A percentile compares a stretch with the other conserved stretches of the same genome.
These are phyloP conservation scores for Acmispon strigosus DNA, from an alignment of 306 rosid genomes.

Conservation along the genomic window DNA sequence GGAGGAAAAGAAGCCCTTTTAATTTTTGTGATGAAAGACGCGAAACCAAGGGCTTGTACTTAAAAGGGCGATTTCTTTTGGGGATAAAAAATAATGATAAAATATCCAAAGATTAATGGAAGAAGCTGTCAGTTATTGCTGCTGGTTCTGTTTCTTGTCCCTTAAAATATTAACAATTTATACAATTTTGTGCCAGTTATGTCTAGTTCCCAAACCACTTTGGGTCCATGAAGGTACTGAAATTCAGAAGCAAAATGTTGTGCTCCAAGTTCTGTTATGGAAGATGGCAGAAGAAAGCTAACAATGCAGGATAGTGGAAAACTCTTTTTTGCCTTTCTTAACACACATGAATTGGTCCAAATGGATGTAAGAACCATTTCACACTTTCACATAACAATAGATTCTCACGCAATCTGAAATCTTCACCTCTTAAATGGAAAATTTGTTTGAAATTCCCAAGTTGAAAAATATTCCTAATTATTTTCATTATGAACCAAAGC, in stretches of 20 bases:
- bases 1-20: constrained; percentile 19
- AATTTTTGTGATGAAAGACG: constrained; percentile 17
- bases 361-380: constrained; percentile 3
- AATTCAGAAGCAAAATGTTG: constrained; percentile 27
- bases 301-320: background rate
- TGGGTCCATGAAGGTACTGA: constrained; percentile 33
- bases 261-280: constrained; percentile 20
- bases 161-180: constrained; percentile 16
- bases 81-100: background rate
- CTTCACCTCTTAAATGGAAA: background rate
- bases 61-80: constrained; percentile 45
- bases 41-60: constrained; percentile 29
- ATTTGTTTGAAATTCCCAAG: background rate
- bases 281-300: constrained; percentile 16
- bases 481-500: background rate
- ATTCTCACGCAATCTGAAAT: background rate
- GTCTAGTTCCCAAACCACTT: constrained; percentile 18
- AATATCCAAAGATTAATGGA: constrained; percentile 17
- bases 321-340: background rate
- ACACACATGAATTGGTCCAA: constrained; percentile 16
- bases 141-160: constrained; percentile 26
- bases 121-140: constrained; percentile 39
- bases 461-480: background rate
- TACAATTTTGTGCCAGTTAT: constrained; percentile 12
- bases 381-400: background rate